These are phyloP conservation scores for Trichoderma pleuroti DNA, from an alignment of 2,329 filamentous ascomycete species.

Conservation along the genomic window DNA sequence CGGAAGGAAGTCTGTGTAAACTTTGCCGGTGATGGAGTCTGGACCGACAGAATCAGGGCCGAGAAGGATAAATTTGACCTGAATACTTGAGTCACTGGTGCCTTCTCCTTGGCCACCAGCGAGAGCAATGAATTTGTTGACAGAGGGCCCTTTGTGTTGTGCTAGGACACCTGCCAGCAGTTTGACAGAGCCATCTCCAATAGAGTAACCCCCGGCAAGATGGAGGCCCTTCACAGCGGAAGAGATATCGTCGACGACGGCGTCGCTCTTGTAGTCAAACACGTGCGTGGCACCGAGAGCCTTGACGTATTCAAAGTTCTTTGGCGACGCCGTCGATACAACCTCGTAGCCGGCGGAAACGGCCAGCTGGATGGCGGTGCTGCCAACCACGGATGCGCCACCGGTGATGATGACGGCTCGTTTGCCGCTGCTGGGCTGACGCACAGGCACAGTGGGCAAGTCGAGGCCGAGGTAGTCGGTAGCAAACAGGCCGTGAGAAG, in stretches of 20 bases:
- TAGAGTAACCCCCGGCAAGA: neutral
- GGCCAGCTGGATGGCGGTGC: neutral
- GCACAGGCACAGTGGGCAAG: neutral
- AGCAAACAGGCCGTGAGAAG: neutral
- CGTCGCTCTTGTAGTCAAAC: neutral
- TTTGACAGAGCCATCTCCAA: neutral
- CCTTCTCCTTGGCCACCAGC: neutral
- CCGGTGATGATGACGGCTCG: neutral
- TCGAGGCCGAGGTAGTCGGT: neutral
- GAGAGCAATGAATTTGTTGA: neutral
- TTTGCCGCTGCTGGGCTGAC: neutral
- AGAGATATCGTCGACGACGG: neutral
- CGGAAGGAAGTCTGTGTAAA: neutral
- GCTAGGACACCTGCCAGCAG: neutral
- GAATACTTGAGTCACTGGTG: neutral
- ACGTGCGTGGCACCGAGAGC: neutral
- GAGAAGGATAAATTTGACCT: neutral
- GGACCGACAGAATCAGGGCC: neutral
- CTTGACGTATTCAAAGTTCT: neutral
- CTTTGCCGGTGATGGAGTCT: neutral
- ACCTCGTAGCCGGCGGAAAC: neutral
- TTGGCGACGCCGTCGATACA: neutral
- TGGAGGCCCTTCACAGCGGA: neutral
- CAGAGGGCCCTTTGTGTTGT: neutral
- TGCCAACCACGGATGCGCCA: neutral